Evolutionary conservation across 805 yeast species (phyloP), one percentile per base, ranked within the genome.

Genomic region (Isabelozyma gotoi): DNA sequence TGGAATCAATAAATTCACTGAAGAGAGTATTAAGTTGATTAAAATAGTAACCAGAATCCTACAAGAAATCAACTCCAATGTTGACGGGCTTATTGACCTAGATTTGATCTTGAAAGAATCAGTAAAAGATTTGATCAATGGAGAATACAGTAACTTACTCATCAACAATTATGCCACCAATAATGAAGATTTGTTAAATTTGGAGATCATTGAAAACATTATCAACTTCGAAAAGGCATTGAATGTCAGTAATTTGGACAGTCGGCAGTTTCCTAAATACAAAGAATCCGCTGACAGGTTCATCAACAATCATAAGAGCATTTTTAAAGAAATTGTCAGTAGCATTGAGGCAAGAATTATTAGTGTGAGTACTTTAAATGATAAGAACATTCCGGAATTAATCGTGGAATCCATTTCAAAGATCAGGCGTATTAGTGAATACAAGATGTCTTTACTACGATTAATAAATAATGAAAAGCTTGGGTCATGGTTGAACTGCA

Each of bases 391-490:
- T 36, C 76, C 86, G 35, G 90, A 83, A 53, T 74, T 81, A 12
- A 83, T 88, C 0, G 82, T 84, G n/a, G 92, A 85, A 45, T 66
- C 82, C 7, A 78, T 87, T 69, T 80, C 90, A 0, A 74, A 81
- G 45, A 65, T 89, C 40, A 73, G 88, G 36, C 79, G 80, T 41
- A 69, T 88, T 27, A 74, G 86, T 20, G 88, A 82, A 45, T 83
- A 80, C 56, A 72, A 74, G 38, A 71, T 70, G 11, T 81, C 86
- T 14, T 74, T 82, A 18, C 37, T 59, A 11, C 62, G 64, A 21
- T 76, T 82, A 3, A 79, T 88, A 45, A 64, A 67, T 2, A 68
- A 66, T 6, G 69, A 78, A 61, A 67, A 75, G 19, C 77, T 83
- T 8, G 89, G 89, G 2, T 68, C 71, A 29, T 82, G 96, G 96